Conservation (phyloP, 108 stramenopile species). For the Discostella pseudostelligera region DNA sequence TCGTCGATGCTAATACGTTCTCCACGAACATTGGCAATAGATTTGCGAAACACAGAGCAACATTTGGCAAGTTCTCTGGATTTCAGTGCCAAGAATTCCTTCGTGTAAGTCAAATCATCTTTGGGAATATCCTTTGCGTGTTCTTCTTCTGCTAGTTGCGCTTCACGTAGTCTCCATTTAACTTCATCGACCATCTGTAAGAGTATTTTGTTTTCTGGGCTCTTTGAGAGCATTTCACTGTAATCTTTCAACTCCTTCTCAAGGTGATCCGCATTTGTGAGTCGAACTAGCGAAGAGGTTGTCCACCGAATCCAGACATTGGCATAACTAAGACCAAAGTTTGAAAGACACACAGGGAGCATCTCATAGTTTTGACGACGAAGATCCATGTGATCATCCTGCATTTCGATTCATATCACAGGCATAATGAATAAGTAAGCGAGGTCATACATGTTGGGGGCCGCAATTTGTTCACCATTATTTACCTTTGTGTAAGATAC, state of each 20-base stretch:
- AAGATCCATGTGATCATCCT: slow-evolving; percentile 16
- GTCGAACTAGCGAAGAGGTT: slow-evolving; percentile 18
- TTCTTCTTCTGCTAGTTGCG: slow-evolving; percentile 38
- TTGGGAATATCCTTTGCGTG: slow-evolving; percentile 32
- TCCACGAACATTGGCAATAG: slow-evolving; percentile 25
- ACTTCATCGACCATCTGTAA: slow-evolving; percentile 28
- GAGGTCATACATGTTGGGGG: too few species aligned
- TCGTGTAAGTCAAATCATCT: slow-evolving; percentile 40
- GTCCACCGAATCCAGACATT: slow-evolving; percentile 43
- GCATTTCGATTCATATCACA: slow-evolving; percentile 4
- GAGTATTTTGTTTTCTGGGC: slow-evolving; percentile 32
- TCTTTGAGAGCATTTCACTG: slow-evolving; percentile 24
- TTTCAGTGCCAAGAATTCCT: slow-evolving; percentile 34
- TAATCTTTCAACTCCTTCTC: slow-evolving; percentile 43
- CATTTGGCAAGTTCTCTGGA: slow-evolving; percentile 24
- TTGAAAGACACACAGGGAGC: slow-evolving; percentile 33
- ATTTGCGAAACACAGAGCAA: slow-evolving; percentile 14
- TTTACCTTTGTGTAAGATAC: slow-evolving; percentile 34
- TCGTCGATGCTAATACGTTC: slow-evolving; percentile 37
- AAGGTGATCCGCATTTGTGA: slow-evolving; percentile 33
- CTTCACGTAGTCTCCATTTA: slow-evolving; percentile 32
- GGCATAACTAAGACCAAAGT: slow-evolving; percentile 33
- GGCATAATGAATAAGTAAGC: too few species aligned
- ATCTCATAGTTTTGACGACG: slow-evolving; percentile 34
- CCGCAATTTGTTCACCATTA: too few species aligned